These are phyloP conservation scores for Tolypocladium ovalisporum DNA, from an alignment of 2,329 filamentous ascomycete genomes.

Conservation along the genomic window DNA sequence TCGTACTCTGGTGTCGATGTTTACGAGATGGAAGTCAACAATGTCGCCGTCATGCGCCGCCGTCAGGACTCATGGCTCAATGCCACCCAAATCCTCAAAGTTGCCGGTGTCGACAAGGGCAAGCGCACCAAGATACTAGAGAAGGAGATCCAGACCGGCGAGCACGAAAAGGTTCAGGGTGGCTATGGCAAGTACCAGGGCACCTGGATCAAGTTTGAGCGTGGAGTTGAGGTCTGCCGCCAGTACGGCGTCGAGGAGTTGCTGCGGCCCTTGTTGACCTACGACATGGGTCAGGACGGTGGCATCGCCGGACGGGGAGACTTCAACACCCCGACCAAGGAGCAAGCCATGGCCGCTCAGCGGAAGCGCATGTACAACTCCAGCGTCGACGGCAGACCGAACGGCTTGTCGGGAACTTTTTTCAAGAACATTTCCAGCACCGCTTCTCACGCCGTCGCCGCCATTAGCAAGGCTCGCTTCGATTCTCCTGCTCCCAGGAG, in stretches of 20 bases:
- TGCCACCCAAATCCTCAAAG: constrained; percentile 95
- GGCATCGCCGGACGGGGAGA: constrained; percentile 60
- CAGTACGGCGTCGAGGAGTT: constrained; percentile 69
- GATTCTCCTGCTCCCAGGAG: constrained; percentile 71
- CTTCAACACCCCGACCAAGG: constrained; percentile 92
- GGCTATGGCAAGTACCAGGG: constrained; percentile 99
- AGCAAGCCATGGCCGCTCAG: constrained; percentile 95
- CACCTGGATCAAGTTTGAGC: constrained; percentile 93
- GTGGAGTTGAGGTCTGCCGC: constrained; percentile 84
- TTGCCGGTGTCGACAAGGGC: constrained; percentile 93
- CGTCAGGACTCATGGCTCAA: constrained; percentile 94
- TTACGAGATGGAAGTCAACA: constrained; percentile 97
- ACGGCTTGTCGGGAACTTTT: constrained; percentile 70
- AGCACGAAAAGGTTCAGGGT: constrained; percentile 97
- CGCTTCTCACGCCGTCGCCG: constrained; percentile 84
- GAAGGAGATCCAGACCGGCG: constrained; percentile 91
- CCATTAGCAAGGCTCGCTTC: constrained; percentile 91
- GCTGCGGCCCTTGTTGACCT: constrained; percentile 62
- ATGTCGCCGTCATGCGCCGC: constrained; percentile 88
- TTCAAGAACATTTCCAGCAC: constrained; percentile 96
- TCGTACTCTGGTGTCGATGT: constrained; percentile 94
- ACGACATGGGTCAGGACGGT: constrained; percentile 70
- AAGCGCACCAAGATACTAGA: constrained; percentile 96
- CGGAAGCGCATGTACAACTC: constrained; percentile 82
- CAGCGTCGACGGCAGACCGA: constrained; percentile 52